Evolutionary conservation across 2,329 filamentous ascomycete species (phyloP).

Genomic region (Orbilia brochopaga): DNA sequence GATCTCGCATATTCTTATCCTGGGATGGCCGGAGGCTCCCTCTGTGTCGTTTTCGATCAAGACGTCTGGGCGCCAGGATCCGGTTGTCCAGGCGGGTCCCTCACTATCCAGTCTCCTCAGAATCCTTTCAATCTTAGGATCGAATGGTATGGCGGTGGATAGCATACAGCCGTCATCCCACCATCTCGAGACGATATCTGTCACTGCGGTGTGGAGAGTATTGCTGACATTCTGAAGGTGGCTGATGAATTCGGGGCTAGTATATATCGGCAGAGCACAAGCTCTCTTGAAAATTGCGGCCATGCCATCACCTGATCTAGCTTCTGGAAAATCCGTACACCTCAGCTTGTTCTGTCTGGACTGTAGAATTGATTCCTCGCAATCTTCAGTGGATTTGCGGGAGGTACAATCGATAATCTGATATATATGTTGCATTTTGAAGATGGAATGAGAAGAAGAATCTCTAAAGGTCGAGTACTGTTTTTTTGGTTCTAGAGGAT

Average conservation of each 20-base stretch:
- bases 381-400: background rate
- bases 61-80: slow-evolving; percentile 59
- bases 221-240: slow-evolving; percentile 56
- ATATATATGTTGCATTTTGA: slow-evolving; percentile 17
- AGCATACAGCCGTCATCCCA: slow-evolving; percentile 54
- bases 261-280: slow-evolving; percentile 56
- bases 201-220: slow-evolving; percentile 56
- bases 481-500: too few species aligned
- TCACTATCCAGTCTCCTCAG: slow-evolving; percentile 45
- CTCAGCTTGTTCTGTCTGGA: slow-evolving; percentile 13
- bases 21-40: slow-evolving; percentile 53
- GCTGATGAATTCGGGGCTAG: slow-evolving; percentile 55
- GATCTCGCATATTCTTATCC: slow-evolving; percentile 58
- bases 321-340: slow-evolving; percentile 55
- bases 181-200: slow-evolving; percentile 59
- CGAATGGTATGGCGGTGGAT: slow-evolving; percentile 38
- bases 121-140: slow-evolving; percentile 51
- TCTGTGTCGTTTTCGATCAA: slow-evolving; percentile 55
- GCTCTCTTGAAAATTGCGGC: slow-evolving; percentile 32
- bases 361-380: background rate
- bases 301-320: slow-evolving; percentile 55
- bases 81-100: slow-evolving; percentile 41
- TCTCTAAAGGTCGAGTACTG: too few species aligned
- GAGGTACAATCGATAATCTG: slow-evolving; percentile 8
- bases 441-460: too few species aligned